Evolutionary conservation across 2,329 filamentous ascomycete genomes (phyloP), one percentile per base, ranked within the genome.

Genomic region (Penicillium sp.): DNA sequence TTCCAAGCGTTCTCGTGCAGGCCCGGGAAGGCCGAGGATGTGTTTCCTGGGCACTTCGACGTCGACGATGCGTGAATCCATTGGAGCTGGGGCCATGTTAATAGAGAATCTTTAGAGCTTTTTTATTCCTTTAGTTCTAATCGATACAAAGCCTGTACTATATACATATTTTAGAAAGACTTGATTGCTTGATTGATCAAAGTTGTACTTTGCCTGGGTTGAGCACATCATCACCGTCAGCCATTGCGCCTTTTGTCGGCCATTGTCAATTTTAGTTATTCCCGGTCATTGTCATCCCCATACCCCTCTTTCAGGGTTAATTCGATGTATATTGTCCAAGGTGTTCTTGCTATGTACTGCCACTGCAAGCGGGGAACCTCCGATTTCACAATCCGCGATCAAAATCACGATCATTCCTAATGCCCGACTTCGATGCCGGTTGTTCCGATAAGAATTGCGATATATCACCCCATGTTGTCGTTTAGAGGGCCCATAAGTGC

Each of bases 41-140:
- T 89, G 86, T 64, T 89, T 90, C 58, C 73, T 79, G 0, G 82
- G 87, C 56, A 81, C 72, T 7, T 80, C 82, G 15, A 85, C 81
- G 66, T 90, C 87, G 38, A 80, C 80, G 57, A 90, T 89, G 35
- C 77, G 75, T 6, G 83, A 73, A 52, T 85, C 77, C 60, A 89
- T 86, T 38, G 86, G 79, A 62, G 80, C 79, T 9, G 85, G 85
- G 46, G 80, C 79, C 80, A 83, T 49, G 45, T 12, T 38, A 32
- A 18, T 39, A 9, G 8, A 18, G 16, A 16, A n/a, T 29, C 8
- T 32, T 15, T n/a, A 5, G 37, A 35, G 32, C 4, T 15, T 9
- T 31, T 21, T 47, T 10, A 21, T 25, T 23, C 13, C 4, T 18
- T 23, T 4, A 42, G 29, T 25, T 4, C 21, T 16, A 42, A 10